Evolutionary conservation across 805 yeast genomes (phyloP), one percentile per base, ranked within the genome.

Genomic region (Schwanniomyces vanrijiae): DNA sequence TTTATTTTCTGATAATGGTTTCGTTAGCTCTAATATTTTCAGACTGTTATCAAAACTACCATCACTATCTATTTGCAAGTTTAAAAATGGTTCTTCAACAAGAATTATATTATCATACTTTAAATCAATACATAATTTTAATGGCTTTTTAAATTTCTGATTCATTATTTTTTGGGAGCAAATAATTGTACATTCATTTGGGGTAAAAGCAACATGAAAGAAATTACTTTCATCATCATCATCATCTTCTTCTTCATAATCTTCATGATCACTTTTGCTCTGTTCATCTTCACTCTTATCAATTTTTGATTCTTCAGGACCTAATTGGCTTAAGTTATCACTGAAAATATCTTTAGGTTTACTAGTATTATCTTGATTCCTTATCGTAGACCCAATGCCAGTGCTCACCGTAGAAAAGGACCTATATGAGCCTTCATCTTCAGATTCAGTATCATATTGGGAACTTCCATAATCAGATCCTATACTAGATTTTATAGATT

Each of bases 171-270:
- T 52, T 1, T 68, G 59, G 1, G 82, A 67, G 49, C 83, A 78
- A 52, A 84, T 82, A 5, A 84, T 64, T 0, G 88, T 82, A 50
- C 84, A 77, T 55, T 83, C 88, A n/a, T 67, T 60, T 0, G 85
- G 84, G 0, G 86, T 80, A 55, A 80, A 77, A 2, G 86, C 84
- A 29, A 84, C 68, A 56, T 81, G 86, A 55, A 81, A 77, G 58
- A 84, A 82, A 43, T 60, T 57, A 26, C 74, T 72, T 44, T 71
- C 78, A 24, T 69, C 76, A 1, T 63, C 62, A 14, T 57, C 60
- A 2, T 55, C 55, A 19, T 55, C 59, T 4, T 48, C 52, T 5
- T 50, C 47, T 8, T 48, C 53, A 26, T 26, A 5, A 7, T 35
- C 34, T 33, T n/a, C 35, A 31, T 16, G 20, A 11, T 31, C 18